Evolutionary conservation across 140 eudicot genomes (phyloP), one percentile per base, ranked within the genome.

Genomic region (Erigeron philadelphicus): DNA sequence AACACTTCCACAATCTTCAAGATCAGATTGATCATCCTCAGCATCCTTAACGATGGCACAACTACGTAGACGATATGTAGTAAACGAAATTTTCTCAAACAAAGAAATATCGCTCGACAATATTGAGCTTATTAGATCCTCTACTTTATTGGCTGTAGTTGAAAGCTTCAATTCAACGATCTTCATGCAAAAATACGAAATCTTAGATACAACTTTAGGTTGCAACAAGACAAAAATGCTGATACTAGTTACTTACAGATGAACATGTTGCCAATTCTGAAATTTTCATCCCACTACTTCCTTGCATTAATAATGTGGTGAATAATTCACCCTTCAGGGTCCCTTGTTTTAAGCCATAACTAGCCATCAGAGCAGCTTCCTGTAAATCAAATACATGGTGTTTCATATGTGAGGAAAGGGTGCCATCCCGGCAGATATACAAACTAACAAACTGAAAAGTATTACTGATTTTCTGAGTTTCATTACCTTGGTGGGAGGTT

Each of bases 311-410:
- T 85, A 92, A 82, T 71, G 81, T 76, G 21, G 71, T 79, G 70
- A 88, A 92, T 46, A 92, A 59, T 80, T 84, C 98, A 11, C 93
- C 95, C 86, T 93, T 89, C 72, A 93, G 73, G 66, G 96, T 86
- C 72, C 95, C 94, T 19, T 84, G 86, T 44, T 73, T 77, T 70
- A 93, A 71, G 21, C 98, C 96, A 78, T 82, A 88, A 74, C 78
- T 92, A 44, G 77, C 80, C 93, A 88, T 84, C 62, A 79, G 65
- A 65, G 72, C 78, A 65, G 70, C 82, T 81, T 86, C 95, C 98
- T 92, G 79, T 41, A 55, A 60, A 80, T 71, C 64, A 81, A 66
- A 64, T 58, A 41, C 8, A 41, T 49, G 40, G 17, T 53, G 35
- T 25, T 44, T 16, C 15, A 35, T 48, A 17, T 52, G 66, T 61